Conservation (phyloP, 106 monocot species). For the Allium sativum region DNA sequence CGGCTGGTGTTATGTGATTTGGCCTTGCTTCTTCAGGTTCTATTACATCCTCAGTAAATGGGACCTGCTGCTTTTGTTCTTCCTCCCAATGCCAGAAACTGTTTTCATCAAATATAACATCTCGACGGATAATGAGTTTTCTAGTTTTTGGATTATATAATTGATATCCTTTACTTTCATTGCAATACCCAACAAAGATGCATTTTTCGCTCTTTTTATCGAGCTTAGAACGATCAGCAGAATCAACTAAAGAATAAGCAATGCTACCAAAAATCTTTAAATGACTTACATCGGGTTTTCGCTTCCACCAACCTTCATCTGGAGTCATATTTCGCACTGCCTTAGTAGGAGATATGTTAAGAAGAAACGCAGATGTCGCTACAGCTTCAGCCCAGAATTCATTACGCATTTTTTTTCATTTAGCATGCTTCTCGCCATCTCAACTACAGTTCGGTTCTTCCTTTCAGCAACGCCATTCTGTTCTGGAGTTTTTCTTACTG, state of each 20-base stretch:
- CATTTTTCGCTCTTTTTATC: too few relatives aligned
- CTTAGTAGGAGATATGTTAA: conserved; percentile 9
- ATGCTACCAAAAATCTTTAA: conserved; percentile 17
- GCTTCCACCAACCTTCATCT: conserved; percentile 7
- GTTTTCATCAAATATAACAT: conserved; percentile 18
- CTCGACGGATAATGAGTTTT: conserved; percentile 10
- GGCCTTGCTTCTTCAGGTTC: too few relatives aligned
- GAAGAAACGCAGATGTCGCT: conserved; percentile 1
- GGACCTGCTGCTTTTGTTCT: not conserved
- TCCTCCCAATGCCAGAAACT: not conserved
- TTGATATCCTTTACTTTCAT: conserved; percentile 8
- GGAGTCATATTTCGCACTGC: conserved; percentile 11
- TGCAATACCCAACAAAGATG: too few relatives aligned
- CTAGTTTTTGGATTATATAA: too few relatives aligned
- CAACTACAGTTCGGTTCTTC: conserved; percentile 5
- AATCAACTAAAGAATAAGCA: conserved; percentile 14
- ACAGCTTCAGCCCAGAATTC: conserved; percentile 11
- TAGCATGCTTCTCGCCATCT: conserved; percentile 9
- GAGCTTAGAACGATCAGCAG: not conserved
- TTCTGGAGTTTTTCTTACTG: not conserved
- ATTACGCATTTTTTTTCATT: conserved; percentile 1
- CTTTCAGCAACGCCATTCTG: conserved; percentile 9
- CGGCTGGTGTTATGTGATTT: not conserved
- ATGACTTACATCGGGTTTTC: conserved; percentile 7
- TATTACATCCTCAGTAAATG: too few relatives aligned